Evolutionary conservation across 2,329 filamentous ascomycete genomes (phyloP).

Genomic region (Penicillium vulpinum): DNA sequence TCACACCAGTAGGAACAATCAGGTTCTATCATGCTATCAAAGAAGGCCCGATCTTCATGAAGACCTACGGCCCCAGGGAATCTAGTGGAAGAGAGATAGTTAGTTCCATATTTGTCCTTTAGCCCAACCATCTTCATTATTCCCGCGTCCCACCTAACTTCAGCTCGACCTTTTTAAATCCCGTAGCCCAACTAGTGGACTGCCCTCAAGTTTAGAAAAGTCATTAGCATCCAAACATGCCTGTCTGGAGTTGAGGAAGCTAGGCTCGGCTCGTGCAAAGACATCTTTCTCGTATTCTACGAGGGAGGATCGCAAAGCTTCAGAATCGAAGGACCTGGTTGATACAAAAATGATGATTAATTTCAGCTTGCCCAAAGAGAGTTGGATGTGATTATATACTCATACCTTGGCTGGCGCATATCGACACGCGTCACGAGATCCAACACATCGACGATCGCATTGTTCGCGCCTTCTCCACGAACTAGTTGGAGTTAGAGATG

Average conservation of each 20-base stretch:
- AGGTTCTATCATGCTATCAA: no score
- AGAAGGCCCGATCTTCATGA: no score
- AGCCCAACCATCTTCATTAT: no score
- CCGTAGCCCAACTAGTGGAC: slow-evolving; percentile 43
- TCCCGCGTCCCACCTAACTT: background rate
- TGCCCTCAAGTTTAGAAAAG: slow-evolving; percentile 46
- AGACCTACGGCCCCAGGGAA: no score
- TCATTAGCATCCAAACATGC: slow-evolving; percentile 59
- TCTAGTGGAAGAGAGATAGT: no score
- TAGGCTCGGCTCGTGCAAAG: slow-evolving; percentile 46
- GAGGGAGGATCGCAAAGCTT: slow-evolving; percentile 14
- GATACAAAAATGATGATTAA: background rate
- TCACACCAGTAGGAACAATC: no score
- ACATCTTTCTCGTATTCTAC: slow-evolving; percentile 49
- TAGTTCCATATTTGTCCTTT: no score
- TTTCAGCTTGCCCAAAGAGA: background rate
- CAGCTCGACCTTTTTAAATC: slow-evolving; percentile 10
- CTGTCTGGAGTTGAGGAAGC: slow-evolving; percentile 53
- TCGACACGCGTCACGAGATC: slow-evolving; percentile 44
- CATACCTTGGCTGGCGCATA: slow-evolving; percentile 14
- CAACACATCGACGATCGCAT: slow-evolving; percentile 55
- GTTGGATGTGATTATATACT: background rate
- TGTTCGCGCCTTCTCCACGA: slow-evolving; percentile 60
- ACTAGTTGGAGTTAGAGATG: slow-evolving; percentile 38
- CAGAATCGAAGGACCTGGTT: slow-evolving; percentile 13